Conservation (phyloP, 495 filamentous ascomycete species). For the Penicillium herquei region DNA sequence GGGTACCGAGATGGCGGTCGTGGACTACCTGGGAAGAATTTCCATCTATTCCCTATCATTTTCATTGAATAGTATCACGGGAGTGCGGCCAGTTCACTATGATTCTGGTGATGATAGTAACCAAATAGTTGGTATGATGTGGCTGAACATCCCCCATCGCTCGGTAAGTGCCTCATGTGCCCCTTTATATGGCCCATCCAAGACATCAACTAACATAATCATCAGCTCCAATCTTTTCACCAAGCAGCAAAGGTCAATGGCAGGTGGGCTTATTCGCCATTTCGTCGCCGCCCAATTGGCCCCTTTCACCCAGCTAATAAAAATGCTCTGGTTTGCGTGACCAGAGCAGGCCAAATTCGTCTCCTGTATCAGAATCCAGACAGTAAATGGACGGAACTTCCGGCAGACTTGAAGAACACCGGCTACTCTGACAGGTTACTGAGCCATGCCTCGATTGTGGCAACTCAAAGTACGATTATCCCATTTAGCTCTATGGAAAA, state of each 20-base stretch:
- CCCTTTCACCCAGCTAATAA: conserved; percentile 68
- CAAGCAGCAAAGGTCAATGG: conserved; percentile 49
- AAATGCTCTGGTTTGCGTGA: conserved; percentile 68
- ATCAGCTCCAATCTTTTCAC: conserved; percentile 50
- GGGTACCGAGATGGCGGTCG: conserved; percentile 70
- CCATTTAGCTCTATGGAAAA: not conserved
- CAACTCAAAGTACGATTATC: conserved; percentile 58
- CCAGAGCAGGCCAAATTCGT: conserved; percentile 64
- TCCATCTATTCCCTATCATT: conserved; percentile 62
- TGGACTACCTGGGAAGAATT: conserved; percentile 72
- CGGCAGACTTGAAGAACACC: conserved; percentile 66
- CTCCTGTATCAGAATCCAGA: conserved; percentile 70
- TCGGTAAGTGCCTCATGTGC: conserved; percentile 38
- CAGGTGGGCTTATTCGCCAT: conserved; percentile 51
- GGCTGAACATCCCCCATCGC: conserved; percentile 63
- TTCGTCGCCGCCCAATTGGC: conserved; percentile 51
- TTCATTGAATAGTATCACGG: conserved; percentile 63
- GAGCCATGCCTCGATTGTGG: conserved; percentile 76
- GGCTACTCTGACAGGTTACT: conserved; percentile 66
- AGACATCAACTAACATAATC: conserved; percentile 5
- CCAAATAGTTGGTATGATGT: conserved; percentile 79
- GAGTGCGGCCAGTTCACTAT: conserved; percentile 50
- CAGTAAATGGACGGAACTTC: conserved; percentile 63
- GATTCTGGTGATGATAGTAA: conserved; percentile 70
- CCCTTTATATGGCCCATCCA: not conserved